Evolutionary conservation across 495 filamentous ascomycete genomes (phyloP).

Genomic region (Annulohypoxylon moriforme): DNA sequence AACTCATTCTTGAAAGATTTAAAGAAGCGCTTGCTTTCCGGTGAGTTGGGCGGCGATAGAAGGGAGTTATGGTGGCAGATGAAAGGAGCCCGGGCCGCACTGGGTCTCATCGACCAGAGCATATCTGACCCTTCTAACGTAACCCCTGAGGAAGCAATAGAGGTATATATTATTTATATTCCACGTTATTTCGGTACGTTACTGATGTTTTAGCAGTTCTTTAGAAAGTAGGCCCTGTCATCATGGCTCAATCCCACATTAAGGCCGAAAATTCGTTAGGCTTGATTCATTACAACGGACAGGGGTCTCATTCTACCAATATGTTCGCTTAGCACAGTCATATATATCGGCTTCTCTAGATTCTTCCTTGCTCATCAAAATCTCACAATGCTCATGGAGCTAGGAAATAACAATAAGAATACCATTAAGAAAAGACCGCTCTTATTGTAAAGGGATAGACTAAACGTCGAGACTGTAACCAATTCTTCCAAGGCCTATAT

Average conservation of each 20-base stretch:
- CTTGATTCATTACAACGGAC: neutral
- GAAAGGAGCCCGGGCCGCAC: slow-evolving; percentile 66
- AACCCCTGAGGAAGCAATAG: slow-evolving; percentile 73
- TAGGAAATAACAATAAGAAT: no score
- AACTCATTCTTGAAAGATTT: slow-evolving; percentile 78
- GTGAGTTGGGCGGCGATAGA: slow-evolving; percentile 82
- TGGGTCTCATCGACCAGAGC: slow-evolving; percentile 78
- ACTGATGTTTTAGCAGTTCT: slow-evolving; percentile 42
- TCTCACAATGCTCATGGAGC: no score
- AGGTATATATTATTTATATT: slow-evolving; percentile 53
- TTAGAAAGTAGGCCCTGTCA: slow-evolving; percentile 30
- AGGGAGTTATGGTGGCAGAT: slow-evolving; percentile 85
- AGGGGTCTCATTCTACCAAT: neutral
- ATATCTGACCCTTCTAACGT: slow-evolving; percentile 71
- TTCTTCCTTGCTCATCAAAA: no score
- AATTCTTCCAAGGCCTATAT: no score
- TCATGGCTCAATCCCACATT: neutral
- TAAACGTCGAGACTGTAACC: no score
- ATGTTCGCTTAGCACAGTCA: neutral
- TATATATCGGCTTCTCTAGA: no score
- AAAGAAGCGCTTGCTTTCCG: slow-evolving; percentile 76
- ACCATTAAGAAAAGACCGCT: no score
- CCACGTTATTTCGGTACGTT: neutral
- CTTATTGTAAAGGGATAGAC: no score
- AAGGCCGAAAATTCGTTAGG: neutral